A percentile compares a stretch with the other conserved stretches of the same genome.
These are phyloP conservation scores for Lasiodiplodia hormozganensis DNA, from an alignment of 2,329 filamentous ascomycete species.

Conservation along the genomic window DNA sequence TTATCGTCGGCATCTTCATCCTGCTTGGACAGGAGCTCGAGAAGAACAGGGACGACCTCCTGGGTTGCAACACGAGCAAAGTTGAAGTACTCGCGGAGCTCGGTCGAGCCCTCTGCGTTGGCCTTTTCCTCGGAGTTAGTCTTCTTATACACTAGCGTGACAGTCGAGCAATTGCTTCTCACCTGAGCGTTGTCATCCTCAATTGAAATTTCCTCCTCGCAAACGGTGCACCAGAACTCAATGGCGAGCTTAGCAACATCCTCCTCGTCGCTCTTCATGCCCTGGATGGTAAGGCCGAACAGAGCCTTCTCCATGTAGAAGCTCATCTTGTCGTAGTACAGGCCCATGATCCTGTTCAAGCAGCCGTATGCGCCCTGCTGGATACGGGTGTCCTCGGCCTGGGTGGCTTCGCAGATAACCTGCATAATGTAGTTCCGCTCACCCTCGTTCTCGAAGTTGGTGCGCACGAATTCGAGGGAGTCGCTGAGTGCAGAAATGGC, in stretches of 20 bases:
- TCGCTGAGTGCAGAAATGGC: conserved; percentile 95
- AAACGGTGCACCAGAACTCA: conserved; percentile 99
- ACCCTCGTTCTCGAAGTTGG: conserved; percentile 98
- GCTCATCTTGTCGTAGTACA: conserved; percentile 99
- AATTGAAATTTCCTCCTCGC: conserved; percentile 96
- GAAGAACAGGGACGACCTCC: conserved; percentile 91
- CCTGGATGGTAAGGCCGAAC: conserved; percentile 94
- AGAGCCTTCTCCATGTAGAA: conserved; percentile 99
- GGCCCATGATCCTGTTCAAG: conserved; percentile 96
- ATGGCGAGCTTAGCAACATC: conserved; percentile 98
- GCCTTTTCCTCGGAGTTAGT: conserved; percentile 47
- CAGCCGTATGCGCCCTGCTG: conserved; percentile 97
- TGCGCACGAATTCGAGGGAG: conserved; percentile 95
- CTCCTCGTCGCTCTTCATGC: conserved; percentile 98
- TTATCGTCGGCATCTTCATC: conserved; percentile 97
- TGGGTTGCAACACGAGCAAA: conserved; percentile 91
- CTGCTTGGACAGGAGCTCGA: conserved; percentile 91
- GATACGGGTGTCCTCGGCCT: conserved; percentile 87
- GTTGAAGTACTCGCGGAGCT: conserved; percentile 92
- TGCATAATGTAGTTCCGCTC: conserved; percentile 99
- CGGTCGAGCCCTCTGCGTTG: conserved; percentile 75
- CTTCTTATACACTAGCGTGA: neutral
- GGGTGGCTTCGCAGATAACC: conserved; percentile 98
- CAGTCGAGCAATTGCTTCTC: conserved; percentile 38
- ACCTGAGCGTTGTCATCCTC: conserved; percentile 94